Base-by-base conservation (phyloP, 768 basidiomycete genomes). In the Lactifluus pinguis region DNA sequence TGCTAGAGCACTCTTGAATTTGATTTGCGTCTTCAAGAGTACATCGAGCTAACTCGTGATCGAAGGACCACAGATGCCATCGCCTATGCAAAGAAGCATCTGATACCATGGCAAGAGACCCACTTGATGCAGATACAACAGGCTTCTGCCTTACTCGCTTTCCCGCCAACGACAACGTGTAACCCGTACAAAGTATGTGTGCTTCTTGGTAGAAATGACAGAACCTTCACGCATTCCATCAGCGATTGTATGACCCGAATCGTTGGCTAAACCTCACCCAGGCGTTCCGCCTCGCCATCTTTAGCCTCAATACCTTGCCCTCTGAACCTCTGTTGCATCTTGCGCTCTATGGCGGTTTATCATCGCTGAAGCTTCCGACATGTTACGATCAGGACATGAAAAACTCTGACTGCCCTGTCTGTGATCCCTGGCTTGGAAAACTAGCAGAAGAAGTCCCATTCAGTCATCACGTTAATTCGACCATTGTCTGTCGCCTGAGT, bases 401-500 rank as follows among this genome's bases (percentile, higher is more conserved):
- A 70, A 92, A 92, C 67, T 79, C 85, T 21, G 86, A 95, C 68
- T 99, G 97, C 72, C 97, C 97, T 1, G 86, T 92, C 4, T 99
- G 97, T 72, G 89, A 92, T 42, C 73, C 81, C 2, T 83, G 85
- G 25, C 76, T 95, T 9, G 85, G 86, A 21, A 77, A 80, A 61
- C 81, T 99, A 8, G 92, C 89, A 13, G 77, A 80, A 59, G 90
- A 93, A 65, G 92, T 98, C 0, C 95, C 97, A 1, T 85, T 82
- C 69, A 91, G 89, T 66, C 95, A 98, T 74, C 94, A 98, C 70
- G 85, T 87, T 44, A 98, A 95, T 69, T 95, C 93, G 21, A 95
- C 92, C 0, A 91, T 99, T 57, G 95, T 98, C 15, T 98, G 97
- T 70, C 75, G 84, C 55, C 80, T 98, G 68, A 92, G 83, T 64